A percentile compares a stretch with the other conserved stretches of the same genome.
Evolutionary conservation across 2,329 filamentous ascomycete genomes (phyloP).

Genomic region (Pyricularia pennisetigena): DNA sequence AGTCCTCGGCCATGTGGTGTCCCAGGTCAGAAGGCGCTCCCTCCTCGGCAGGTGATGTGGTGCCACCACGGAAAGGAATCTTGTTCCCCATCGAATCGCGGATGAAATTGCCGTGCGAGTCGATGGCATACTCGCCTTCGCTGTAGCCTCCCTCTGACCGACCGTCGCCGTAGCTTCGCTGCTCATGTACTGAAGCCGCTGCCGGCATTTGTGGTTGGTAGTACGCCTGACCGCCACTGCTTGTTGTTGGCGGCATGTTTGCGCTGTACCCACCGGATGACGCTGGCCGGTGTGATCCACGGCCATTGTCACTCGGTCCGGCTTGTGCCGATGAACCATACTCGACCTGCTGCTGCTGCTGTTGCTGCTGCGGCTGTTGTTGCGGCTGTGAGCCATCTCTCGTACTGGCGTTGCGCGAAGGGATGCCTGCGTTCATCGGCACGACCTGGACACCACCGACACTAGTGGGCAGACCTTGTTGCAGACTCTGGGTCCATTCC

Average conservation of each 20-base stretch:
- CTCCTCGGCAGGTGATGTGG: conserved; percentile 29
- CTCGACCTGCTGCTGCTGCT: conserved; percentile 20
- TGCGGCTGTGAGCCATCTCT: conserved; percentile 25
- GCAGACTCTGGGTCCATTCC: conserved; percentile 74
- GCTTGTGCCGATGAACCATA: conserved; percentile 23
- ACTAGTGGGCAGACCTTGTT: conserved; percentile 77
- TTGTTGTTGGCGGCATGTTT: conserved; percentile 17
- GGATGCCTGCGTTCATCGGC: conserved; percentile 70
- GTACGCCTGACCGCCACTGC: conserved; percentile 26
- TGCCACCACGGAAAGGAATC: conserved; percentile 39
- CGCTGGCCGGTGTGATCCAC: not conserved
- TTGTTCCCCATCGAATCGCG: conserved; percentile 51
- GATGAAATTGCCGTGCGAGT: conserved; percentile 49
- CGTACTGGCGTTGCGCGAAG: conserved; percentile 40
- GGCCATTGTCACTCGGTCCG: conserved; percentile 4
- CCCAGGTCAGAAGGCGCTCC: conserved; percentile 32
- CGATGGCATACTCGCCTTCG: conserved; percentile 63
- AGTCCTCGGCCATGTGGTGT: conserved; percentile 36
- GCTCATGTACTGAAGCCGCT: conserved; percentile 28
- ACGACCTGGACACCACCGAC: conserved; percentile 93
- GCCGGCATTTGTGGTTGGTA: conserved; percentile 31
- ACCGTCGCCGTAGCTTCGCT: conserved; percentile 27
- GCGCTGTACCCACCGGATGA: conserved; percentile 3
- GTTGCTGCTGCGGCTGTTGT: conserved; percentile 20
- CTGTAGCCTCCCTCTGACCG: conserved; percentile 55